Percentiles rank a stretch among this genome's conserved stretches.
Conservation (phyloP, 2,329 filamentous ascomycete genomes). For the Fusarium sterilihyphosum region DNA sequence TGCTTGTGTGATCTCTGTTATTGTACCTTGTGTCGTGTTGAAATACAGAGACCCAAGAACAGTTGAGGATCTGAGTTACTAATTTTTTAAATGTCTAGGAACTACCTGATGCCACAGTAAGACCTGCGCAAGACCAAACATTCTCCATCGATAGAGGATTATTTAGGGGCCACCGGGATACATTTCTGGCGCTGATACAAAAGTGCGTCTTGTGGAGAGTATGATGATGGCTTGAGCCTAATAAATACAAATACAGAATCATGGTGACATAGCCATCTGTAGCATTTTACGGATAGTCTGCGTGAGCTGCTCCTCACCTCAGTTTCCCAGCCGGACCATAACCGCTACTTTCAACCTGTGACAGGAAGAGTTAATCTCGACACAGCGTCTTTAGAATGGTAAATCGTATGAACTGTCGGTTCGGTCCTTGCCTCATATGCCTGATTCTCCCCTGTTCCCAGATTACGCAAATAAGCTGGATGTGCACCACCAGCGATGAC, state of each 20-base stretch:
- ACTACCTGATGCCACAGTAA: background rate
- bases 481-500: background rate
- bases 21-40: too few relatives aligned
- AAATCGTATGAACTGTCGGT: background rate
- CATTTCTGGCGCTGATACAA: background rate
- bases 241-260: too few relatives aligned
- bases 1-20: background rate
- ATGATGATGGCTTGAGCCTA: too few relatives aligned
- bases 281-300: too few relatives aligned
- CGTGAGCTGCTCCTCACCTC: too few relatives aligned
- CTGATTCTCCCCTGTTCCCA: background rate
- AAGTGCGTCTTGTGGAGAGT: too few relatives aligned
- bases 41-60: rapidly evolving
- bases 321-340: too few relatives aligned
- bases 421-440: background rate
- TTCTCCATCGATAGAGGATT: background rate
- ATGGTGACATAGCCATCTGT: too few relatives aligned
- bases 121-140: background rate
- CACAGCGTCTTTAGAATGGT: background rate
- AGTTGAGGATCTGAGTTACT: background rate
- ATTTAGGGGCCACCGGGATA: background rate
- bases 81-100: background rate
- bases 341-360: background rate
- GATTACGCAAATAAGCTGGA: background rate
- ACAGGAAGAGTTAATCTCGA: background rate